These are phyloP conservation scores for Poronia punctata DNA, from an alignment of 495 filamentous ascomycete species.

Conservation along the genomic window DNA sequence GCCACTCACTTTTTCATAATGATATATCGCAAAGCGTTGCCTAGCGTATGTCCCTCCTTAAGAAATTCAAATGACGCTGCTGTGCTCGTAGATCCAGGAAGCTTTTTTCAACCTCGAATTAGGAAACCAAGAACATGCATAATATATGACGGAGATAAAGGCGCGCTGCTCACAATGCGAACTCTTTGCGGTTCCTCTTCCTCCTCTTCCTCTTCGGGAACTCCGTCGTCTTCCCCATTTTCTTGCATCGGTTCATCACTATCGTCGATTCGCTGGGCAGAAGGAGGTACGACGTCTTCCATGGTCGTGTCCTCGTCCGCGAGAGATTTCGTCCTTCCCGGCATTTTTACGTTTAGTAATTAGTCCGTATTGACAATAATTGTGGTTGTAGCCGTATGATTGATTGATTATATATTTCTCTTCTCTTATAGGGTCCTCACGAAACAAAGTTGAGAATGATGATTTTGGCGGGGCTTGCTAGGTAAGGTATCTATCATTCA, in stretches of 20 bases:
- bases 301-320: slow-evolving; percentile 40
- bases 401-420: too few species aligned
- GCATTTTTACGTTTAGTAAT: slow-evolving; percentile 16
- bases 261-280: slow-evolving; percentile 17
- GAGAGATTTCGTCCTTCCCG: slow-evolving; percentile 25
- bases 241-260: slow-evolving; percentile 31
- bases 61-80: slow-evolving; percentile 77
- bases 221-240: slow-evolving; percentile 36
- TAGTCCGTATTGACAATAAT: too few species aligned
- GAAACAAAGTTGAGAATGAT: too few species aligned
- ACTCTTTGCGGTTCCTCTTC: slow-evolving; percentile 47
- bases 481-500: too few species aligned
- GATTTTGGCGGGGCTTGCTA: too few species aligned
- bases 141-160: too few species aligned
- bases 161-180: slow-evolving; percentile 52
- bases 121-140: neutral
- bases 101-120: slow-evolving; percentile 29
- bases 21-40: slow-evolving; percentile 86
- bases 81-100: slow-evolving; percentile 63
- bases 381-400: too few species aligned
- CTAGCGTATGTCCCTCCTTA: slow-evolving; percentile 88
- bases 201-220: slow-evolving; percentile 27
- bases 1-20: slow-evolving; percentile 92
- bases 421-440: too few species aligned
- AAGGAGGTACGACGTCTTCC: slow-evolving; percentile 39